These are phyloP conservation scores for Solanum bukasovii DNA, from an alignment of 257 asterid species.

Conservation along the genomic window DNA sequence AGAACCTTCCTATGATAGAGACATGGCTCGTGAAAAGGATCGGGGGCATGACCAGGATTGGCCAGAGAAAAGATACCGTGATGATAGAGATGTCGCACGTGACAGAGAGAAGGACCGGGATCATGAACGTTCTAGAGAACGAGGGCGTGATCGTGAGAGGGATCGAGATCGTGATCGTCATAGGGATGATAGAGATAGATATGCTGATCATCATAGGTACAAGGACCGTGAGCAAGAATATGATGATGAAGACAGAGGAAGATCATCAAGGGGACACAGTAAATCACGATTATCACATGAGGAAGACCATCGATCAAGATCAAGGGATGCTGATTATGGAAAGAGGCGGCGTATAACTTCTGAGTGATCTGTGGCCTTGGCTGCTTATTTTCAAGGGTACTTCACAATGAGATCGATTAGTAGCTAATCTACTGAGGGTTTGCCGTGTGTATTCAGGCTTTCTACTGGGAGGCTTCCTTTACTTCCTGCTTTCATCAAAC, in stretches of 20 bases:
- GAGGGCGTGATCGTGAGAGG: constrained; percentile 46
- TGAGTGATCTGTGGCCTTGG: constrained; percentile 24
- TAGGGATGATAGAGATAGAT: constrained; percentile 58
- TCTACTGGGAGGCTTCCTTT: constrained; percentile 17
- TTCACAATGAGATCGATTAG: constrained; percentile 8
- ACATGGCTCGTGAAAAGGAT: constrained; percentile 43
- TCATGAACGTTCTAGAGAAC: constrained; percentile 42
- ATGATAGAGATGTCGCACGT: constrained; percentile 46
- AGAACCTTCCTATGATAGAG: constrained; percentile 62
- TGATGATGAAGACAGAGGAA: constrained; percentile 71
- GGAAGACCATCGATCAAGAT: constrained; percentile 57
- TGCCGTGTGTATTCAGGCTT: constrained; percentile 15
- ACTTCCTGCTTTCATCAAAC: constrained; percentile 8
- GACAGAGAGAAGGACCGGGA: constrained; percentile 55
- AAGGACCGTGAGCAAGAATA: constrained; percentile 52
- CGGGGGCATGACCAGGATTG: constrained; percentile 38
- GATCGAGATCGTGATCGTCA: constrained; percentile 33
- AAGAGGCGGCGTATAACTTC: constrained; percentile 59
- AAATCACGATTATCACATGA: constrained; percentile 53
- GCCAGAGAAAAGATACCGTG: constrained; percentile 54
- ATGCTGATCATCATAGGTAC: constrained; percentile 53
- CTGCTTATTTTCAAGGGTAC: constrained; percentile 3
- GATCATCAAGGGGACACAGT: constrained; percentile 57
- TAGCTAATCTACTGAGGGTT: constrained; percentile 17
- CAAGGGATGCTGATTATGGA: constrained; percentile 73